These are phyloP conservation scores for Truncatella angustata DNA, from an alignment of 2,329 filamentous ascomycete species.

Conservation along the genomic window DNA sequence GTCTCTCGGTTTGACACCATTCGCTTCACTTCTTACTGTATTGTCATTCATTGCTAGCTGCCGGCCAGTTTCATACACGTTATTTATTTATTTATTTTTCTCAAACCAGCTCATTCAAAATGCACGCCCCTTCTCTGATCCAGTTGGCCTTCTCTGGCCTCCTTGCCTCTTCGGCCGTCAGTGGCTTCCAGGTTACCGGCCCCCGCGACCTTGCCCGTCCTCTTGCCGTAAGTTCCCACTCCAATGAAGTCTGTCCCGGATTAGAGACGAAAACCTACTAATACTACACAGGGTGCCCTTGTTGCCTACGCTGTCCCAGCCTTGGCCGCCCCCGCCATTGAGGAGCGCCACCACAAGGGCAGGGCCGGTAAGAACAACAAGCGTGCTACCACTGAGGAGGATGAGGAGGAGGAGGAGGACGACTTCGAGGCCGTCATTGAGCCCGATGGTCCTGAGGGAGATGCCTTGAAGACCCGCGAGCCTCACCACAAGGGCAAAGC, in stretches of 20 bases:
- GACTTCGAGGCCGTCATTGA: conserved; percentile 10
- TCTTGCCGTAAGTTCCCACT: too few species aligned
- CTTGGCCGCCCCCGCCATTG: conserved; percentile 11
- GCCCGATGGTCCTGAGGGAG: conserved; percentile 9
- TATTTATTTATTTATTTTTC: conserved; percentile 11
- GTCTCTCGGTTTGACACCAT: conserved; percentile 13
- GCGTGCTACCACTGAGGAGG: neutral
- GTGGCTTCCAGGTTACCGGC: conserved; percentile 23
- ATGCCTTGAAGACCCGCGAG: conserved; percentile 7
- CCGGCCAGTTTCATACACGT: conserved; percentile 21
- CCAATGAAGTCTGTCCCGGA: neutral
- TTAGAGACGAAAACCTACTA: too few species aligned
- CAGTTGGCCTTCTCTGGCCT: conserved; percentile 29
- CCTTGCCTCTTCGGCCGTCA: conserved; percentile 27
- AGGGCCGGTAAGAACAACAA: conserved; percentile 10
- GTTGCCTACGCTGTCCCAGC: conserved; percentile 26
- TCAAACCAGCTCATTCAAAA: conserved; percentile 17
- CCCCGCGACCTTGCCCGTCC: conserved; percentile 19
- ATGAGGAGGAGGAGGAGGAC: neutral
- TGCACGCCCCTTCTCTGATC: conserved; percentile 29
- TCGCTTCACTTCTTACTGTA: conserved; percentile 10
- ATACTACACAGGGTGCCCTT: conserved; percentile 22
- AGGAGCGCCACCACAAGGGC: conserved; percentile 8
- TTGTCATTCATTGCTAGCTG: conserved; percentile 25
- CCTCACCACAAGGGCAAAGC: conserved; percentile 11